Evolutionary conservation across 768 basidiomycete genomes (phyloP).

Genomic region (Lyophyllum atratum): DNA sequence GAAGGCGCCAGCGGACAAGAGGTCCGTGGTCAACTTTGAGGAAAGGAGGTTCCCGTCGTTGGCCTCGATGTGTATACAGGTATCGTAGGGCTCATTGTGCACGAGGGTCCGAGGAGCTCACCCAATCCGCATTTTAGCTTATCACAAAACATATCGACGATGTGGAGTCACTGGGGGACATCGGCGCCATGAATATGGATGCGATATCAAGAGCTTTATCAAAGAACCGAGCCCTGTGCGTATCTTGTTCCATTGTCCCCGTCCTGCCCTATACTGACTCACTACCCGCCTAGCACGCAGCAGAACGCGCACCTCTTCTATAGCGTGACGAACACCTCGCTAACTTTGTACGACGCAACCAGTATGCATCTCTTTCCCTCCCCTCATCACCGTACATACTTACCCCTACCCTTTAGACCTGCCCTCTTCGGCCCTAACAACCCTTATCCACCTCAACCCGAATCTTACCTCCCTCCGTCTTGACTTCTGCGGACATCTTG

Average conservation of each 20-base stretch:
- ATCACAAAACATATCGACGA: constrained; percentile 87
- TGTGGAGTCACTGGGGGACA: constrained; percentile 86
- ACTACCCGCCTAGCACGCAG: constrained; percentile 50
- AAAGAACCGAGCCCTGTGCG: constrained; percentile 80
- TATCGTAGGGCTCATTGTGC: constrained; percentile 22
- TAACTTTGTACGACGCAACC: constrained; percentile 88
- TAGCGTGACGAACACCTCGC: constrained; percentile 59
- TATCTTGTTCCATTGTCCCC: constrained; percentile 20
- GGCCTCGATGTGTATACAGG: constrained; percentile 81
- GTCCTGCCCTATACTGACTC: not conserved
- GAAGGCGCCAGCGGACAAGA: constrained; percentile 64
- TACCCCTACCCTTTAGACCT: constrained; percentile 52
- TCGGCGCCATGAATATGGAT: constrained; percentile 83
- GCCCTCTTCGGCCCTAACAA: constrained; percentile 60
- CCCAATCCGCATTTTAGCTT: constrained; percentile 43
- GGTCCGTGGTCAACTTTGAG: constrained; percentile 69
- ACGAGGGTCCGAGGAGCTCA: not conserved
- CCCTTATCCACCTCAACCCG: constrained; percentile 81
- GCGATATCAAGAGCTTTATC: constrained; percentile 82
- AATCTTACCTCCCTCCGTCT: constrained; percentile 79
- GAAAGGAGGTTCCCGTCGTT: constrained; percentile 70
- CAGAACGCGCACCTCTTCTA: constrained; percentile 89
- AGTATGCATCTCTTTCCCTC: constrained; percentile 46
- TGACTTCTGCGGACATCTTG: constrained; percentile 84
- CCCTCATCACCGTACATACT: constrained; percentile 28